Base-by-base conservation (phyloP, 352 stramenopile species). In the Nothophytophthora sp. region DNA sequence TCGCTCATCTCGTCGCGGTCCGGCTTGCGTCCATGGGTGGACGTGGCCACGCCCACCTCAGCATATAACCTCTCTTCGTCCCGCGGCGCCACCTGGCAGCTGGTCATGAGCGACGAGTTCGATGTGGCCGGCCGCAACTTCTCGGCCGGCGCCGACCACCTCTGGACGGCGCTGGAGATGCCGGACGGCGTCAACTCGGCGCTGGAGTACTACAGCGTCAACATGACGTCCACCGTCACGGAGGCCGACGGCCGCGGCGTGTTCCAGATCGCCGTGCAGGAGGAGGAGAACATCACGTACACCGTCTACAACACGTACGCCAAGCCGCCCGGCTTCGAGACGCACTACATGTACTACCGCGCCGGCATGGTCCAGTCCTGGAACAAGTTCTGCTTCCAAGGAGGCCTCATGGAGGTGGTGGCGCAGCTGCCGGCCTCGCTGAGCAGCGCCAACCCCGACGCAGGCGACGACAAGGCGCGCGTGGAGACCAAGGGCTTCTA, bases 341-440 rank as follows among this genome's bases (percentile, higher is more conserved):
- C 63, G 8, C 55, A 68, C 48, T 43, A 16, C 18, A 68, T 76
- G 59, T 72, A 75, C 50, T 73, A 73, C 39, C 72, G 73, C 10
- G 81, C 80, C n/a, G 93, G 80, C 1, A 95, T 97, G 86, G 27
- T 97, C 0, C 88, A 97, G 57, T 79, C 66, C 1, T 98, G 91
- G 91, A 96, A 97, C 59, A 97, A 97, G 41, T 97, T 98, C 51
- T 98, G 91, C 55, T 96, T 97, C 55, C 92, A 92, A 40, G 91
- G 91, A 12, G 92, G 92, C 50, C 16, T 96, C 2, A 73, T 98
- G 24, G 95, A 98, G 61, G 86, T 97, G 0, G 57, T 73, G n/a
- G 83, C 86, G 4, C 74, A 90, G 48, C 72, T 98, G 11, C 95
- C 95, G 4, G 95, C 84, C 1, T 86, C 91, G n/a, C 63, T 75